Evolutionary conservation across 2,329 filamentous ascomycete species (phyloP).

Genomic region (Thelonectria rubi): DNA sequence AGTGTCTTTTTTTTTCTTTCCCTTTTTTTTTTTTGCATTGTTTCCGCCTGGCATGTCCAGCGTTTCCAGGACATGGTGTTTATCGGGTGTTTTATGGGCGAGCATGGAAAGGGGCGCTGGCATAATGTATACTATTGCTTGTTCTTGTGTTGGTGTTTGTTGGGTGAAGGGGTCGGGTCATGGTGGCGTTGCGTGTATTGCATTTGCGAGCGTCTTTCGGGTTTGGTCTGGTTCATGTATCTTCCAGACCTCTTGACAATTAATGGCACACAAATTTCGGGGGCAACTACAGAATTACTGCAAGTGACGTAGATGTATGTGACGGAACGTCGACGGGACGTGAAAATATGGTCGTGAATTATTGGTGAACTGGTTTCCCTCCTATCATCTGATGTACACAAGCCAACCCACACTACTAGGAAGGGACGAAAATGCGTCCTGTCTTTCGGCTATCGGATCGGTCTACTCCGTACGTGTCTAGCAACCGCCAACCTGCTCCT

Average conservation of each 20-base stretch:
- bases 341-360: conserved; percentile 43
- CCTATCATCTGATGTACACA: conserved; percentile 36
- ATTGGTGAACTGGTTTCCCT: conserved; percentile 31
- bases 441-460: conserved; percentile 24
- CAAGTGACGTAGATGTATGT: neutral
- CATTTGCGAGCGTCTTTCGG: conserved; percentile 8
- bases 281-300: neutral
- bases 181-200: conserved; percentile 23
- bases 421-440: conserved; percentile 24
- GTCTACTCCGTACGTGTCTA: conserved; percentile 17
- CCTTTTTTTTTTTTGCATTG: too few species aligned
- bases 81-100: conserved; percentile 22
- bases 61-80: conserved; percentile 2
- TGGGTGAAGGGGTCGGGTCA: neutral
- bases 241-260: neutral
- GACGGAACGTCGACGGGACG: too few species aligned
- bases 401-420: conserved; percentile 25
- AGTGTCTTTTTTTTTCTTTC: too few species aligned
- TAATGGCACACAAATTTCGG: conserved; percentile 7
- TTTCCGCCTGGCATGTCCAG: neutral
- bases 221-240: conserved; percentile 4
- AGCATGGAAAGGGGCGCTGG: conserved; percentile 14
- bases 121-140: conserved; percentile 22
- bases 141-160: conserved; percentile 17
- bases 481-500: conserved; percentile 91